phyloP scores from a whole-genome alignment of 202 grass and related monocot genomes.

The Bolboschoenoplectus hybrid region DNA sequence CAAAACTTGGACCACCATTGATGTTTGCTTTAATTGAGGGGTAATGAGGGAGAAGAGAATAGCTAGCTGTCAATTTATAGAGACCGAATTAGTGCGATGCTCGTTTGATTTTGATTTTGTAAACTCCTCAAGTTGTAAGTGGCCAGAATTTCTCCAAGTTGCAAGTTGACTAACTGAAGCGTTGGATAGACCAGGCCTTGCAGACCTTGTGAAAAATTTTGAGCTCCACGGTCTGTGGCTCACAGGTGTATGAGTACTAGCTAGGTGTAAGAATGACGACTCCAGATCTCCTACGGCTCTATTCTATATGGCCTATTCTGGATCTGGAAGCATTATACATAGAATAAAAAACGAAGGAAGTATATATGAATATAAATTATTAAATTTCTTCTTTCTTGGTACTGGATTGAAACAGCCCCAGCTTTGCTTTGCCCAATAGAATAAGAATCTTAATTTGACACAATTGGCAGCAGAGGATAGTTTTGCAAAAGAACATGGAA shows the following conservation, averaged over 20 bases:
- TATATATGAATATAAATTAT: too few relatives aligned
- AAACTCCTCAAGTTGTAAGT: too few relatives aligned
- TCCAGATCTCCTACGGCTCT: neutral
- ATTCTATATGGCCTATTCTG: neutral
- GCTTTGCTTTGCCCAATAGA: too few relatives aligned
- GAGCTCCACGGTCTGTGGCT: neutral
- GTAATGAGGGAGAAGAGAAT: neutral
- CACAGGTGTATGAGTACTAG: too few relatives aligned
- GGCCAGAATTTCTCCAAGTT: too few relatives aligned
- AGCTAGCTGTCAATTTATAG: neutral
- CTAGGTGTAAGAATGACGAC: neutral
- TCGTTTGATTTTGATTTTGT: neutral
- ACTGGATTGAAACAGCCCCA: too few relatives aligned
- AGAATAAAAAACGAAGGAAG: neutral
- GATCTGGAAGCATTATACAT: neutral
- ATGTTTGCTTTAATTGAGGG: neutral
- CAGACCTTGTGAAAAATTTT: neutral
- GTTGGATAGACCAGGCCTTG: neutral
- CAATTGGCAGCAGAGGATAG: neutral
- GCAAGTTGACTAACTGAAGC: neutral
- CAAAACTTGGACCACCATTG: slow-evolving; percentile 67
- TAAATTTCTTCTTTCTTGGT: too few relatives aligned
- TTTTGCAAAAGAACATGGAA: neutral
- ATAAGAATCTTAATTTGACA: too few relatives aligned
- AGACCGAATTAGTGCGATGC: neutral